phyloP scores from a whole-genome alignment of 148 eudicot species.

The Silene uniflora region DNA sequence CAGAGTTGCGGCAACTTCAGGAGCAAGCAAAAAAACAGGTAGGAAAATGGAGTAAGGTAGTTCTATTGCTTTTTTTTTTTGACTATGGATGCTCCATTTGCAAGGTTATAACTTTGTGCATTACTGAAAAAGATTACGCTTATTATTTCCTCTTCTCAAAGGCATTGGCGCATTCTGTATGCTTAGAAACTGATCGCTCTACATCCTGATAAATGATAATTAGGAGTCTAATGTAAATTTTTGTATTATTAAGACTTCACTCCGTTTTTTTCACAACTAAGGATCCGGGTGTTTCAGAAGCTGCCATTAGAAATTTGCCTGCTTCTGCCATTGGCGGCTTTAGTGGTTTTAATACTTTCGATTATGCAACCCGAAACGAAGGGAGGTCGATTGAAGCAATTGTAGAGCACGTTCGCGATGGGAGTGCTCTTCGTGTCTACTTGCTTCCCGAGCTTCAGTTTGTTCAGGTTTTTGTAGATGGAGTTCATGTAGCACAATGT shows the following conservation, averaged over 20 bases:
- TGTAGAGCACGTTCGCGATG: no score
- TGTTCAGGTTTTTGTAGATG: no score
- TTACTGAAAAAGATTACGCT: background rate
- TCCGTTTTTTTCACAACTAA: slow-evolving; percentile 17
- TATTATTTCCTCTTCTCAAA: no score
- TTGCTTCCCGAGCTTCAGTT: no score
- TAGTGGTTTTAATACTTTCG: slow-evolving; percentile 63
- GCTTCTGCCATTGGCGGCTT: slow-evolving; percentile 82
- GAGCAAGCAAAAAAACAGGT: slow-evolving; percentile 84
- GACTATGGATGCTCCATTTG: no score
- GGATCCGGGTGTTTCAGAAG: slow-evolving; percentile 84
- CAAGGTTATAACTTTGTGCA: no score
- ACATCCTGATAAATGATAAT: background rate
- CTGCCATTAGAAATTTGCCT: slow-evolving; percentile 73
- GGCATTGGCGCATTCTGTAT: background rate
- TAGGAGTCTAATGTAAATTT: background rate
- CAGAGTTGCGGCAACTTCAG: no score
- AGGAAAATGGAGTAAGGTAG: slow-evolving; percentile 92
- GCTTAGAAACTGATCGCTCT: background rate
- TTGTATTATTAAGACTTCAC: background rate
- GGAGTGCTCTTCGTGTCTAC: no score
- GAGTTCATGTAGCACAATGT: no score
- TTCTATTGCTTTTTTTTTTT: slow-evolving; percentile 8
- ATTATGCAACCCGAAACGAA: slow-evolving; percentile 51
- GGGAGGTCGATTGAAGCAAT: slow-evolving; percentile 76